phyloP scores from a whole-genome alignment of 768 basidiomycete genomes.

The Mycena olivaceomarginata region DNA sequence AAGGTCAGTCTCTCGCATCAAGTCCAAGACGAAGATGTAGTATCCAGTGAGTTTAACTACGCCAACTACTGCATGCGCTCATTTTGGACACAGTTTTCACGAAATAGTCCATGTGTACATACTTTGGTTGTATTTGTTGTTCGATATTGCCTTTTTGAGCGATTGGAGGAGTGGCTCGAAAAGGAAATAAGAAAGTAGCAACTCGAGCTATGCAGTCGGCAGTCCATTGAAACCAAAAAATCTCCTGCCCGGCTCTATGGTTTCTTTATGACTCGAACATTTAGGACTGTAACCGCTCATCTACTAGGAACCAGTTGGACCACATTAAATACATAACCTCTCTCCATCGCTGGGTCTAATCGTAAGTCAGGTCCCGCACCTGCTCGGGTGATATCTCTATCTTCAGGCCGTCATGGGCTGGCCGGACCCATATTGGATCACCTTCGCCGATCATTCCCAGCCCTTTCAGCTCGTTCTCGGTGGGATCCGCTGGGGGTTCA shows the following conservation, averaged over 20 bases:
- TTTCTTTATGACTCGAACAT: no score
- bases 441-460: slow-evolving; percentile 70
- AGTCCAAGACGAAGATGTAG: slow-evolving; percentile 92
- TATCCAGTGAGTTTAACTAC: slow-evolving; percentile 79
- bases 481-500: slow-evolving; percentile 50
- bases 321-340: no score
- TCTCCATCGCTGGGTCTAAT: slow-evolving; percentile 33
- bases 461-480: slow-evolving; percentile 61
- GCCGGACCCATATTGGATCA: slow-evolving; percentile 75
- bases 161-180: slow-evolving; percentile 8
- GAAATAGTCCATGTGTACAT: slow-evolving; percentile 44
- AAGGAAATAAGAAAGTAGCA: not conserved
- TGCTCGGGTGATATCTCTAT: slow-evolving; percentile 67
- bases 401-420: slow-evolving; percentile 85
- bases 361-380: slow-evolving; percentile 75
- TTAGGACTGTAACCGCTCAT: no score
- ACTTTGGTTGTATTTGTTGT: slow-evolving; percentile 3
- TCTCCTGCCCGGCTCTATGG: no score
- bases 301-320: no score
- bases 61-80: not conserved
- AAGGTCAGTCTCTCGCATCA: slow-evolving; percentile 92
- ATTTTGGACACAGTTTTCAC: slow-evolving; percentile 53
- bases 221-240: no score
- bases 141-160: slow-evolving; percentile 12
- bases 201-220: no score